Conservation (phyloP, 2,329 filamentous ascomycete species). For the Cylindrodendrum hubeiense region DNA sequence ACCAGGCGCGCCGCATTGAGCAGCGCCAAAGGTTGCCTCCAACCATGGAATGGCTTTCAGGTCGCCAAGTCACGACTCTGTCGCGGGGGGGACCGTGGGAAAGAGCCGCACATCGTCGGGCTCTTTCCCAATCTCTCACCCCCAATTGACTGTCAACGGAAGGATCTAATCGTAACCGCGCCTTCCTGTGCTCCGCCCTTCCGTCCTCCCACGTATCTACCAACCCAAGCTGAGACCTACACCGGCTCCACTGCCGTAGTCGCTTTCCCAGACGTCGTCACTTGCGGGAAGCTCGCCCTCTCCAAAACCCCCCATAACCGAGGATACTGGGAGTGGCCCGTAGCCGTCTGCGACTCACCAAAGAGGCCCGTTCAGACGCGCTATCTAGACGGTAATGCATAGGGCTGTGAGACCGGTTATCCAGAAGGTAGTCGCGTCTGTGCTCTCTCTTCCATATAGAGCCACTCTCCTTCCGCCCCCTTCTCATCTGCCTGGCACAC, state of each 20-base stretch:
- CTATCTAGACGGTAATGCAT: slow-evolving; percentile 7
- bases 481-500: background rate
- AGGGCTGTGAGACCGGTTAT: background rate
- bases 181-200: background rate
- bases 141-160: background rate
- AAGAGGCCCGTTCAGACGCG: background rate
- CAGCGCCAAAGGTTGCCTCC: slow-evolving; percentile 14
- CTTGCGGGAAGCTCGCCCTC: slow-evolving; percentile 7
- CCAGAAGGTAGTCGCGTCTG: slow-evolving; percentile 11
- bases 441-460: slow-evolving; percentile 5
- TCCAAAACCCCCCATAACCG: slow-evolving; percentile 20
- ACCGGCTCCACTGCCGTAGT: slow-evolving; percentile 17
- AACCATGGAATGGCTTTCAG: slow-evolving; percentile 3
- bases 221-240: background rate
- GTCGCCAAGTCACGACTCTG: slow-evolving; percentile 7
- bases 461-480: background rate
- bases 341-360: slow-evolving; percentile 12
- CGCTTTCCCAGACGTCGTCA: background rate
- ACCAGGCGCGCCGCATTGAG: slow-evolving; percentile 17
- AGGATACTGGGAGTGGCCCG: slow-evolving; percentile 11
- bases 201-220: background rate
- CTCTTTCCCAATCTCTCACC: background rate
- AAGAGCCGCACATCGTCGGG: background rate
- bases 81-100: background rate
- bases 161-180: background rate